phyloP scores from a whole-genome alignment of 495 filamentous ascomycete genomes.

The Staphylotrichum tortipilum region DNA sequence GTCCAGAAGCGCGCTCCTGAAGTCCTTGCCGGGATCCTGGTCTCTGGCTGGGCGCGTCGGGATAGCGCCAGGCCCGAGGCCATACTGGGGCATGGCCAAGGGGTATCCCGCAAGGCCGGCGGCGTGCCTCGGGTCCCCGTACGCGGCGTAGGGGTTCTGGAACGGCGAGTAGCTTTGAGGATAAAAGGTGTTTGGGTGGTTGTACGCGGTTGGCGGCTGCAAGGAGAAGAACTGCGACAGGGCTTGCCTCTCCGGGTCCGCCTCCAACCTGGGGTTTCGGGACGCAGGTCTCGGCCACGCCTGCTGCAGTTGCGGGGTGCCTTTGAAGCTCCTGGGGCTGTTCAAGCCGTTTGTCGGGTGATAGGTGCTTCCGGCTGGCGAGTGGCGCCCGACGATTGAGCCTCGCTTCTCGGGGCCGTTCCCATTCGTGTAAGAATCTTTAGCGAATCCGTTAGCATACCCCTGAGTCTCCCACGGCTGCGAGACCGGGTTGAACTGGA shows the following conservation, averaged over 20 bases:
- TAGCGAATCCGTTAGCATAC: constrained; percentile 3
- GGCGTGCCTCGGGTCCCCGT: constrained; percentile 23
- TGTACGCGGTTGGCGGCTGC: constrained; percentile 16
- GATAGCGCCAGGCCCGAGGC: constrained; percentile 28
- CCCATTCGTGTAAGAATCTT: constrained; percentile 8
- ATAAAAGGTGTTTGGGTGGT: constrained; percentile 11
- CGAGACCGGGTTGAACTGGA: constrained; percentile 30
- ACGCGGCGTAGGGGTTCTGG: constrained; percentile 28
- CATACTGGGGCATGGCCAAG: constrained; percentile 30
- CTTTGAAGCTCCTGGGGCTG: constrained; percentile 49
- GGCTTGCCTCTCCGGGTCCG: constrained; percentile 26
- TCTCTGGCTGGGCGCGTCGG: constrained; percentile 49
- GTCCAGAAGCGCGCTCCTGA: constrained; percentile 65
- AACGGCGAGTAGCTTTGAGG: constrained; percentile 14
- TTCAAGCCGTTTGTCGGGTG: constrained; percentile 35
- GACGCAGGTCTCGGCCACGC: constrained; percentile 31
- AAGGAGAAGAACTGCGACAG: constrained; percentile 21
- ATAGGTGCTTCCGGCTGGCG: constrained; percentile 48
- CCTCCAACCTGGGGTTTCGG: constrained; percentile 25
- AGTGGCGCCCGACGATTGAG: constrained; percentile 26
- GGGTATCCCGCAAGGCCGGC: constrained; percentile 25
- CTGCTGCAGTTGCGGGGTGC: constrained; percentile 40
- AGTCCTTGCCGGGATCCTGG: constrained; percentile 53
- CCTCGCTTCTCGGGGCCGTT: constrained; percentile 8
- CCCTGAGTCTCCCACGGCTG: constrained; percentile 29